Base-by-base conservation (phyloP, 2,329 filamentous ascomycete species). In the Trichoderma endophyticum region DNA sequence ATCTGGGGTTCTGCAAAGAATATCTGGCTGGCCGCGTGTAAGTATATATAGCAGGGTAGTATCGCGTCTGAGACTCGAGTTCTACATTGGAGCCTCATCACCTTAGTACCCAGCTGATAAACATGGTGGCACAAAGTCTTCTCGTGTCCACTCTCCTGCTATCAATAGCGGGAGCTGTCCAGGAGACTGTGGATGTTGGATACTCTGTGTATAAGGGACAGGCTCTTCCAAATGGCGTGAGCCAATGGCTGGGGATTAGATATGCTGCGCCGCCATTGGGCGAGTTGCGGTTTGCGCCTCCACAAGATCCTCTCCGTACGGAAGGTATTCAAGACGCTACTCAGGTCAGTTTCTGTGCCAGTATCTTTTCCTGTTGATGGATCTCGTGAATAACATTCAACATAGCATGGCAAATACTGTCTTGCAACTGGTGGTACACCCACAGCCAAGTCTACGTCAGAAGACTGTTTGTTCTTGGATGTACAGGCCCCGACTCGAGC, bases 201-300 rank as follows among this genome's bases (percentile, higher is more conserved):
- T 95, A 94, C 78, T 86, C 90, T 34, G 86, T 84, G 30, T 94
- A 94, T 77, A 80, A 84, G 64, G 93, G 93, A 9, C 80, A 82
- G 4, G 77, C 83, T 1, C 82, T 86, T 1, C 75, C 80, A 0
- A 87, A 88, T 75, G 91, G 90, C 1, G 82, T 94, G 62, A 89
- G 87, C 3, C 86, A 91, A 79, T 95, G 92, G 91, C 85, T 93
- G 8, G 93, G 92, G 1, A 88, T 96, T 74, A 88, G 92, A 57
- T 96, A 89, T 82, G 93, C 92, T 1, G 89, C 91, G 6, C 84
- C 92, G 15, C 93, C 93, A 0, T 71, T 92, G 2, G 91, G 90
- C 1, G 76, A 87, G 6, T 78, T 93, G 73, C 86, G 93, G 24
- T 95, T 94, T 77, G 83, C 85, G 68, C 88, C 89, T 14, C 92